Evolutionary conservation across 2,329 filamentous ascomycete genomes (phyloP), one percentile per base, ranked within the genome.

Genomic region (Stenocarpella maydis): DNA sequence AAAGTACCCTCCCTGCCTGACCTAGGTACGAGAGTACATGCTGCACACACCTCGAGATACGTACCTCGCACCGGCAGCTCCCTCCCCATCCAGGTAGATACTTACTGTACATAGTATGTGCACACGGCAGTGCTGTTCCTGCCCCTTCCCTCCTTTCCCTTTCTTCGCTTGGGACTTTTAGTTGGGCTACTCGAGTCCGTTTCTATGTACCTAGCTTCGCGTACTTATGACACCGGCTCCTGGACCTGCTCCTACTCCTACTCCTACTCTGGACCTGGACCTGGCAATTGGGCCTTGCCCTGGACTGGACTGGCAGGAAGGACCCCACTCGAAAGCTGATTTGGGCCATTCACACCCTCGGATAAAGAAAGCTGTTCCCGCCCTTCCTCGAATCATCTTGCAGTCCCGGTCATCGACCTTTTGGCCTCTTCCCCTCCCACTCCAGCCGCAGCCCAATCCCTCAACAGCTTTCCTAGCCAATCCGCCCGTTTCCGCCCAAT

Each of bases 341-440:
- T 70, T 63, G 68, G 31, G 49, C 68, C 68, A 67, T 55, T 70
- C 64, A 70, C 68, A 70, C 47, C 37, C 55, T 60, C 55, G 64
- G 63, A 70, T 70, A 70, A 70, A 70, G 68, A 67, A 69, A 65
- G 52, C 24, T 26, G 64, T 58, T 66, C 68, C 68, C 64, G 64
- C 68, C 68, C 68, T 70, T 70, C 64, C 68, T 70, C 68, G 68
- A 70, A 70, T 70, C 68, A 70, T 67, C 68, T 70, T 70, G 52
- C 64, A 63, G 19, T 58, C 52, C 41, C 53, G 53, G 37, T 34
- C 28, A 21, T 63, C 63, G 53, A 60, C 54, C 52, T 39, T 64
- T 54, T 61, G 43, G 47, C 37, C 50, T 34, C 31, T 67, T 39
- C 68, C 31, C 39, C 26, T 60, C 37, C 34, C n/a, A n/a, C n/a